Evolutionary conservation across 495 filamentous ascomycete species (phyloP).

Genomic region (Amniculicola lignicola): DNA sequence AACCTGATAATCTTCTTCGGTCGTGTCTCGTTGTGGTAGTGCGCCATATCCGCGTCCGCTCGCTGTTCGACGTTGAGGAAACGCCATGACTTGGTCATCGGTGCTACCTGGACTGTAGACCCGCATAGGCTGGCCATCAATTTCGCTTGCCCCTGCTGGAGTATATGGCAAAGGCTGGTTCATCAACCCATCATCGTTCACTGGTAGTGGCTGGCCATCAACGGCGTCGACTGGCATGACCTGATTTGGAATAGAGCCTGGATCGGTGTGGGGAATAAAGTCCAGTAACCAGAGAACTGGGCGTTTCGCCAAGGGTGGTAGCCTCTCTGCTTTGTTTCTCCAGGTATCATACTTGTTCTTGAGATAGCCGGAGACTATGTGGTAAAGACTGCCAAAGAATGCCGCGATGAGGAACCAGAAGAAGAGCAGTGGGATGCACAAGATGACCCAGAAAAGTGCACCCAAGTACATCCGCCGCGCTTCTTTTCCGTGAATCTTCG

Average conservation of each 20-base stretch:
- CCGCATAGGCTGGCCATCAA: too few species aligned
- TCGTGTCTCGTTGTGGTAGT: too few species aligned
- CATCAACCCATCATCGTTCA: too few species aligned
- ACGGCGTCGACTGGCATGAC: too few species aligned
- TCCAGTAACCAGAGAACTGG: background rate
- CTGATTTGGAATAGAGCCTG: background rate
- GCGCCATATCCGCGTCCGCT: too few species aligned
- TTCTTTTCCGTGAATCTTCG: conserved; percentile 2
- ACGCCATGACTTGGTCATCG: too few species aligned
- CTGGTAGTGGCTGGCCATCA: too few species aligned
- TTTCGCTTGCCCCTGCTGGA: too few species aligned
- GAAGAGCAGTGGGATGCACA: background rate
- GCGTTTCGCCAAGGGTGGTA: background rate
- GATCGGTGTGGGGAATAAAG: conserved; percentile 1
- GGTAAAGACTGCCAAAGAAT: background rate
- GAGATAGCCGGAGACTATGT: background rate
- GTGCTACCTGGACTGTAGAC: too few species aligned
- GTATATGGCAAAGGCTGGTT: too few species aligned
- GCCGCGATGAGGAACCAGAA: conserved; percentile 3
- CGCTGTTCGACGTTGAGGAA: too few species aligned
- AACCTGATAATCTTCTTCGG: too few species aligned
- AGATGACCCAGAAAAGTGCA: conserved; percentile 1
- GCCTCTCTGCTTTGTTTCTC: background rate
- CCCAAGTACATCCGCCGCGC: conserved; percentile 6
- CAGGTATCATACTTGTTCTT: background rate